Conservation (phyloP, 352 stramenopile genomes). For the Pythium phragmiticola region DNA sequence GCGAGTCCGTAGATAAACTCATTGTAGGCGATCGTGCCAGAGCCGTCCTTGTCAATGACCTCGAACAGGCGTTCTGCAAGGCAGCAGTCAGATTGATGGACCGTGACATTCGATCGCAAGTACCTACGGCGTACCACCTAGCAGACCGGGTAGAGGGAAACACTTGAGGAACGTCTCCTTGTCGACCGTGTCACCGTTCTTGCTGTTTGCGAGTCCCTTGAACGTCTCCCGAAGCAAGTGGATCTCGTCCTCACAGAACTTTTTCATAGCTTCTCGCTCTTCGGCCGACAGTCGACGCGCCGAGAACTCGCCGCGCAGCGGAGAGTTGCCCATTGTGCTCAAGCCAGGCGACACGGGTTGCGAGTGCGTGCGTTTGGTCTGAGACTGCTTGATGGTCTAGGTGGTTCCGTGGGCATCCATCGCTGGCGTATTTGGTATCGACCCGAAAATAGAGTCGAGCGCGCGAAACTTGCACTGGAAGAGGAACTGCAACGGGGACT, state of each 20-base stretch:
- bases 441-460: not conserved
- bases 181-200: slow-evolving; percentile 76
- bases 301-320: slow-evolving; percentile 55
- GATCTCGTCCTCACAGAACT: slow-evolving; percentile 79
- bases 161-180: slow-evolving; percentile 95
- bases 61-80: slow-evolving; percentile 86
- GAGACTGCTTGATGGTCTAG: not conserved
- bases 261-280: slow-evolving; percentile 70
- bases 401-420: too few species aligned
- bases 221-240: slow-evolving; percentile 77
- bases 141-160: slow-evolving; percentile 88
- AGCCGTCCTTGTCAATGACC: slow-evolving; percentile 90
- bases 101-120: not conserved
- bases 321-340: slow-evolving; percentile 59
- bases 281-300: slow-evolving; percentile 43
- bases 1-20: slow-evolving; percentile 91
- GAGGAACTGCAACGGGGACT: too few species aligned
- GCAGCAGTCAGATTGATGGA: not conserved
- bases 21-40: slow-evolving; percentile 87
- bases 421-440: not conserved
- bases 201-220: slow-evolving; percentile 62
- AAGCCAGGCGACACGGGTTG: too few species aligned
- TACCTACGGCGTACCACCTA: slow-evolving; percentile 51
- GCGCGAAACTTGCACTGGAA: too few species aligned
- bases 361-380: not conserved